Base-by-base conservation (phyloP, 1,284 basidiomycete genomes). In the Cyathus olla region DNA sequence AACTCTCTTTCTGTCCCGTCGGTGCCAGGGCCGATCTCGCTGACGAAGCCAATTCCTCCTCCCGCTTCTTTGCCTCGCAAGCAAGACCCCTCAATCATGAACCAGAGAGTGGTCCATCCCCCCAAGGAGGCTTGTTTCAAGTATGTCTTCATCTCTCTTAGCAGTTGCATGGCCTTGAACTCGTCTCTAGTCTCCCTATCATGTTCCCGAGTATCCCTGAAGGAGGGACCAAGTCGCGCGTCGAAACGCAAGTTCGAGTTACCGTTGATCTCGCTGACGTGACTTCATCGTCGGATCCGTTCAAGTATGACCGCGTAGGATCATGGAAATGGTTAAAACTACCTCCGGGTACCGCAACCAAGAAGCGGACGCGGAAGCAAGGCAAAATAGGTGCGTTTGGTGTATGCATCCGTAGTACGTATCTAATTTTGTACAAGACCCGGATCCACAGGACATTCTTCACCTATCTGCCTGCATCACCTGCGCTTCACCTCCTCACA, bases 181-280 rank as follows among this genome's bases (percentile, higher is more conserved):
- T 35, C 31, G 31, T 46, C 61, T 49, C 15, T 62, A 94, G 91
- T 69, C 85, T 94, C 59, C 85, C 90, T 27, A 90, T 95, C 66
- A 83, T 95, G 73, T 90, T 96, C 39, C 92, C 95, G 42, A 95
- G 91, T 68, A 88, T 98, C 46, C 95, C 95, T 10, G 87, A 90
- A 66, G 80, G 83, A 42, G 96, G 95, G 27, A 93, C 95, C n/a
- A 97, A 97, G 79, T 96, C 94, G 54, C 89, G 96, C 26, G 96
- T 98, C 24, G 96, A 98, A 77, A 98, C 96, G 1, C 96, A 96
- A 81, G 90, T 96, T 55, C 89, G 95, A 71, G 87, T 96, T 40
- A 89, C 90, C 11, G 82, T 96, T 53, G 91, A 94, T 70, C 83
- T 95, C 53, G 90, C 92, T 17, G 87, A 90, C 65, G 82, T 87